Evolutionary conservation across 768 basidiomycete species (phyloP).

Genomic region (Holtermanniella nyarrowii): DNA sequence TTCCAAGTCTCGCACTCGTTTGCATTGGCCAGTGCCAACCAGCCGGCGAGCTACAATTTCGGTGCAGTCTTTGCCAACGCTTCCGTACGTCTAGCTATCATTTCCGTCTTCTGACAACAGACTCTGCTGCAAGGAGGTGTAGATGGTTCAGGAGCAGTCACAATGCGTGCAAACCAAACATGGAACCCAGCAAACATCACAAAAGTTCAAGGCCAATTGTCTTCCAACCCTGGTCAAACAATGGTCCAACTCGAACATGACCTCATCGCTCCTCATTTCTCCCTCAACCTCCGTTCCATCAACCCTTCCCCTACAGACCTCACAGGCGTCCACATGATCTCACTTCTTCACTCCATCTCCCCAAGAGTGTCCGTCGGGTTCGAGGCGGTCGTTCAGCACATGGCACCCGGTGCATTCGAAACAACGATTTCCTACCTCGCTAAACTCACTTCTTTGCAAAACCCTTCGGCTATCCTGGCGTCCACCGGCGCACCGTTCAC

Average conservation of each 20-base stretch:
- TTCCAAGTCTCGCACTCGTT: conserved; percentile 99
- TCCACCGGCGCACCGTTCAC: conserved; percentile 26
- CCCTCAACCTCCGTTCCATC: conserved; percentile 71
- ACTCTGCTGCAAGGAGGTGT: conserved; percentile 85
- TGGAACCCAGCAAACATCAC: conserved; percentile 69
- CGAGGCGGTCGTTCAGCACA: conserved; percentile 74
- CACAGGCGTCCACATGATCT: conserved; percentile 84
- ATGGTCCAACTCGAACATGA: conserved; percentile 94
- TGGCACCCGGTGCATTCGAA: conserved; percentile 57
- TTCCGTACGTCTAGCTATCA: conserved; percentile 47
- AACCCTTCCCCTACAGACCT: conserved; percentile 82
- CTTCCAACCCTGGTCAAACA: conserved; percentile 58
- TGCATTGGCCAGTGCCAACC: conserved; percentile 72
- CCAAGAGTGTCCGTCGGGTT: conserved; percentile 80
- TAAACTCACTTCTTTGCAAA: conserved; percentile 41
- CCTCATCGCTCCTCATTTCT: conserved; percentile 76
- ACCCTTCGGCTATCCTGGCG: conserved; percentile 15
- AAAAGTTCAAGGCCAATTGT: conserved; percentile 68
- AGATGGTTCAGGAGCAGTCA: conserved; percentile 86
- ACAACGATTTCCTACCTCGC: conserved; percentile 40
- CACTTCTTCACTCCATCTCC: conserved; percentile 83
- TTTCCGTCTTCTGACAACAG: conserved; percentile 44
- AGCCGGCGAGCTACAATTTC: conserved; percentile 82
- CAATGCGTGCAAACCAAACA: conserved; percentile 75
- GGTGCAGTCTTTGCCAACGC: conserved; percentile 82